Conservation (phyloP, 2,329 filamentous ascomycete species). For the Penicillium sp. region DNA sequence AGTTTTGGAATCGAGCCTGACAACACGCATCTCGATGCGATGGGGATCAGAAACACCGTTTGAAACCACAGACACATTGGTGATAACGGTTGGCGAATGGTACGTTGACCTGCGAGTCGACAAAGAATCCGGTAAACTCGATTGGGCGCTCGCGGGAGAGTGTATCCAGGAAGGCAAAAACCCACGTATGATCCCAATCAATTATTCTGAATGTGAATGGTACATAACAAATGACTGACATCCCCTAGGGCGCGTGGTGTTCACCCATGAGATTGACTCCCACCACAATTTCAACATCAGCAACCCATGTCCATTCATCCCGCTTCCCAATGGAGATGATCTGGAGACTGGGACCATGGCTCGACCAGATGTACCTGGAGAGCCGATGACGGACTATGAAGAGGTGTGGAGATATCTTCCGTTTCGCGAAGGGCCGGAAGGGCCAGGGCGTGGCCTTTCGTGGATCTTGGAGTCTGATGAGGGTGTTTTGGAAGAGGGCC, state of each 20-base stretch:
- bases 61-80: not conserved
- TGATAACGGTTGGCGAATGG: not conserved
- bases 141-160: not conserved
- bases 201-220: not conserved
- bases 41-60: not conserved
- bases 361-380: not conserved
- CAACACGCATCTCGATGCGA: not conserved
- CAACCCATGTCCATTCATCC: not conserved
- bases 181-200: not conserved
- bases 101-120: not conserved
- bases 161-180: not conserved
- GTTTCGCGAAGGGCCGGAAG: not conserved
- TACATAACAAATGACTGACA: not conserved
- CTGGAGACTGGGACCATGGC: not conserved
- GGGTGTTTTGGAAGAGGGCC: not conserved
- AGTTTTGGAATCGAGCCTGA: not conserved
- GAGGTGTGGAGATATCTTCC: not conserved
- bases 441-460: not conserved
- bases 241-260: not conserved
- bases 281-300: not conserved
- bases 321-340: not conserved
- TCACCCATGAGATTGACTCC: not conserved
- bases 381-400: not conserved
- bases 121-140: not conserved
- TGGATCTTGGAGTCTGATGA: not conserved